Evolutionary conservation across 192 early-diverging fungal species (phyloP).

Genomic region (Haplosporangium gracile): DNA sequence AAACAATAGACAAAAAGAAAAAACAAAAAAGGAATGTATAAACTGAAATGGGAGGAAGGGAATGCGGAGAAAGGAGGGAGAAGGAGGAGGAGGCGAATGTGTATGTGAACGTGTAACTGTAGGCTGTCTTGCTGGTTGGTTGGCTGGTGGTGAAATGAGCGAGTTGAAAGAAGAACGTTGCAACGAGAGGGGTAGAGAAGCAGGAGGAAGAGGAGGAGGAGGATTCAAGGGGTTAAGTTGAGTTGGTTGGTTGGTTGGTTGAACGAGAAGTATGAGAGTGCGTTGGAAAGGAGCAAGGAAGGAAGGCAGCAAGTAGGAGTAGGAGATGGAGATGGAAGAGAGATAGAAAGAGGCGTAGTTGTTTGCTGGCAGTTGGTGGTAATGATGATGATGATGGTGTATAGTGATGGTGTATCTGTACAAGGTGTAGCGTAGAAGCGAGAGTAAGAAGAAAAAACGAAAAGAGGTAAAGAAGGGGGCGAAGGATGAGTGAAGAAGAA

Average conservation of each 20-base stretch:
- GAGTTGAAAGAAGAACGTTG: slow-evolving; percentile 7
- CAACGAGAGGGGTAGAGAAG: not conserved
- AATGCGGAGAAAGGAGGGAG: not conserved
- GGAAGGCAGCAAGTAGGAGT: not conserved
- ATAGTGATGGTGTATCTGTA: slow-evolving; percentile 4
- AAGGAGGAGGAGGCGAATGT: not conserved
- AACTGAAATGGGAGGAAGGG: no score
- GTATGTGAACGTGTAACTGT: not conserved
- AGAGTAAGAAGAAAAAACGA: not conserved
- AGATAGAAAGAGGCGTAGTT: not conserved
- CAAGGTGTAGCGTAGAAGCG: not conserved
- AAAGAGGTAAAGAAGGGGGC: not conserved
- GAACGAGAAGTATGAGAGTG: not conserved
- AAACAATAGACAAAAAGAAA: not conserved
- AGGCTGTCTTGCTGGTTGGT: not conserved
- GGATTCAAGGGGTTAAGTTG: slow-evolving; percentile 4
- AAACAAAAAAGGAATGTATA: no score
- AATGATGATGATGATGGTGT: not conserved
- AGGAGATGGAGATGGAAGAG: not conserved
- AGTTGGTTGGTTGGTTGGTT: slow-evolving; percentile 1
- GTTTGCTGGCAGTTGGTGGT: not conserved
- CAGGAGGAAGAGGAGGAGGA: not conserved
- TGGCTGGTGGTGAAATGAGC: not conserved
- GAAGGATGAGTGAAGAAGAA: not conserved
- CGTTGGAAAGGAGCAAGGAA: not conserved